Conservation (phyloP, 345 rosid genomes). For the Bretschneidera sinensis region DNA sequence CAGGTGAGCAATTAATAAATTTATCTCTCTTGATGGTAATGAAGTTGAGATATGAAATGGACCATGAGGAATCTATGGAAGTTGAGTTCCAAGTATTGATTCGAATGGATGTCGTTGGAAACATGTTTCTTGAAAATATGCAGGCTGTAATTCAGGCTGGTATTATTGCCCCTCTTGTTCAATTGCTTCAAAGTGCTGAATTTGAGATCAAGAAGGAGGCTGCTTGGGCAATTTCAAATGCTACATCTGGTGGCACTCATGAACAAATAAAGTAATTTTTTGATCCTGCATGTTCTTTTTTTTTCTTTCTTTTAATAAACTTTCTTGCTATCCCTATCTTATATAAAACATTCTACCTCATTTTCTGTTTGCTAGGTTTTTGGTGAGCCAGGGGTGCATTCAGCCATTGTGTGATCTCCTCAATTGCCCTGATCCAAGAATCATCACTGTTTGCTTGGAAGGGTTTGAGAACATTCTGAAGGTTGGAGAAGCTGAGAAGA, state of each 20-base stretch:
- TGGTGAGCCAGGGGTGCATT: constrained; percentile 70
- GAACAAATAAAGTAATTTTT: constrained; percentile 66
- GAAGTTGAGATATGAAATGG: not conserved
- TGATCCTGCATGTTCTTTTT: not conserved
- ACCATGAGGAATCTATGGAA: not conserved
- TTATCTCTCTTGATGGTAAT: too few species aligned
- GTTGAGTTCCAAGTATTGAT: not conserved
- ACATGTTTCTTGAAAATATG: not conserved
- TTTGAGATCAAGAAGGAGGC: constrained; percentile 86
- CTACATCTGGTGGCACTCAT: constrained; percentile 68
- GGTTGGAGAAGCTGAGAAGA: constrained; percentile 73
- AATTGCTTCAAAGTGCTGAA: constrained; percentile 58
- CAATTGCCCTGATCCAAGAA: constrained; percentile 68
- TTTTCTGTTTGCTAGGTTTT: constrained; percentile 27
- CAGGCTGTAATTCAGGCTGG: constrained; percentile 68
- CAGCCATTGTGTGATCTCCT: constrained; percentile 77
- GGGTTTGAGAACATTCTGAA: constrained; percentile 71
- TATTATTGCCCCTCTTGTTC: constrained; percentile 49
- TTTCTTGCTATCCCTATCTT: not conserved
- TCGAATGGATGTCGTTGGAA: not conserved
- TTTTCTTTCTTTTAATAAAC: not conserved
- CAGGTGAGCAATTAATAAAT: constrained; percentile 44
- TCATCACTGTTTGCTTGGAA: constrained; percentile 65
- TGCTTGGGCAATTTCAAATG: constrained; percentile 83
- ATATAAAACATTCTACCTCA: not conserved